Evolutionary conservation across 768 basidiomycete species (phyloP).

Genomic region (Suillus ampliporus): DNA sequence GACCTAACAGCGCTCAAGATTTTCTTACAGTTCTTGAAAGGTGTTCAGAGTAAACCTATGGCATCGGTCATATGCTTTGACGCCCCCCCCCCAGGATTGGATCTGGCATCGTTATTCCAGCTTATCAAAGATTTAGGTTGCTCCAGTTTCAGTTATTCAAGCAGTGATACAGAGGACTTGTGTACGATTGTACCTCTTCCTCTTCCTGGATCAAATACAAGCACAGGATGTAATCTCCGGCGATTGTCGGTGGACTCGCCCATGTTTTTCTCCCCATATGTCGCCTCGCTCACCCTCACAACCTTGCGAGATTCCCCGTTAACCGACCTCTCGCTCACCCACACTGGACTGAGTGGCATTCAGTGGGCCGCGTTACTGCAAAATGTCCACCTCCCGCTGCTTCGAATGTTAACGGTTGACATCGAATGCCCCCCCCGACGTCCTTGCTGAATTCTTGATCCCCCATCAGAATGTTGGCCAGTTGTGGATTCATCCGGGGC

Average conservation of each 20-base stretch:
- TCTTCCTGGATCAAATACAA: no score
- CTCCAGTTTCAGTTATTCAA: background rate
- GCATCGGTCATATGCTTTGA: background rate
- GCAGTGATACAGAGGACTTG: background rate
- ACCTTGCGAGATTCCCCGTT: background rate
- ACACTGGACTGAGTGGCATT: background rate
- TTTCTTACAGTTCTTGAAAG: background rate
- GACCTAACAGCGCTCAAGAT: conserved; percentile 3
- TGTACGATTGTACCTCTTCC: background rate
- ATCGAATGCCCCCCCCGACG: background rate
- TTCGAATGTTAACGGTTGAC: conserved; percentile 1
- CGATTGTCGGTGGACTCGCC: background rate
- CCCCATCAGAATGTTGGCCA: background rate
- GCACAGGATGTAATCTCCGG: background rate
- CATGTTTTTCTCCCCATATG: background rate
- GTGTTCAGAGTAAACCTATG: background rate
- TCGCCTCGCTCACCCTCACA: background rate
- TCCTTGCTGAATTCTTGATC: background rate
- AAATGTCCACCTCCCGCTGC: background rate
- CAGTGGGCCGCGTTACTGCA: conserved; percentile 2
- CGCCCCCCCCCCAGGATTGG: background rate
- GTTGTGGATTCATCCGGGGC: background rate
- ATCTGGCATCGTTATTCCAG: background rate
- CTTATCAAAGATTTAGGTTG: background rate
- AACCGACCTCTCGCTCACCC: conserved; percentile 2